These are phyloP conservation scores for Cutaneotrichosporon sp. DNA, from an alignment of 1,284 basidiomycete species.

Conservation along the genomic window DNA sequence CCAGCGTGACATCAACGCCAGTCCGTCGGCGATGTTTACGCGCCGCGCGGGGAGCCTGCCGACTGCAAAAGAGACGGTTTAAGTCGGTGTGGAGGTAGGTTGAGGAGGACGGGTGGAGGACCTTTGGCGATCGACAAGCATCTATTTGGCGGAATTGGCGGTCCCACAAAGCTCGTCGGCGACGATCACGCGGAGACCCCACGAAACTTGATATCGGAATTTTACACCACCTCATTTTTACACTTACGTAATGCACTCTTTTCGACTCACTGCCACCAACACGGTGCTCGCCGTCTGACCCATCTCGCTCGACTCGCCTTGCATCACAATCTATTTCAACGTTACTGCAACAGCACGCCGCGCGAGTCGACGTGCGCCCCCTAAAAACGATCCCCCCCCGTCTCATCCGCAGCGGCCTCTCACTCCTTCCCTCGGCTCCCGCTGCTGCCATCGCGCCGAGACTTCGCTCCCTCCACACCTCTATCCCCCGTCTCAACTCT, in stretches of 20 bases:
- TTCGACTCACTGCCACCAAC: conserved; percentile 6
- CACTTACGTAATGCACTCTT: background rate
- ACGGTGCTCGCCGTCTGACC: background rate
- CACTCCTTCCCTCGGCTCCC: conserved; percentile 10
- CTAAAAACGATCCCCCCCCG: conserved; percentile 13
- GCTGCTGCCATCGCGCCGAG: conserved; percentile 4
- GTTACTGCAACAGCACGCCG: background rate
- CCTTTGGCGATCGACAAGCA: too few species aligned
- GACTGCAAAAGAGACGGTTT: too few species aligned
- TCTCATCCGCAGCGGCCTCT: conserved; percentile 13
- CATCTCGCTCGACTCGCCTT: background rate
- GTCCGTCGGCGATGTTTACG: too few species aligned
- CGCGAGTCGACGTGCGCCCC: conserved; percentile 14
- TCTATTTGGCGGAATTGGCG: too few species aligned
- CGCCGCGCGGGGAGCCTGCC: too few species aligned
- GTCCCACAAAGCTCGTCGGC: too few species aligned
- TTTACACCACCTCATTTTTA: conserved; percentile 6
- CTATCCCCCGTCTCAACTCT: background rate
- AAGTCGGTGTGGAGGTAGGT: too few species aligned
- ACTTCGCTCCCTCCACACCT: conserved; percentile 8
- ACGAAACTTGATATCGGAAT: background rate
- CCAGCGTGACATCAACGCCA: too few species aligned
- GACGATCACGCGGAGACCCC: conserved; percentile 4
- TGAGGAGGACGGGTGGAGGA: too few species aligned
- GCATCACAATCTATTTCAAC: background rate